phyloP scores from a whole-genome alignment of 2,329 filamentous ascomycete species.

The Colletotrichum spaethianum region DNA sequence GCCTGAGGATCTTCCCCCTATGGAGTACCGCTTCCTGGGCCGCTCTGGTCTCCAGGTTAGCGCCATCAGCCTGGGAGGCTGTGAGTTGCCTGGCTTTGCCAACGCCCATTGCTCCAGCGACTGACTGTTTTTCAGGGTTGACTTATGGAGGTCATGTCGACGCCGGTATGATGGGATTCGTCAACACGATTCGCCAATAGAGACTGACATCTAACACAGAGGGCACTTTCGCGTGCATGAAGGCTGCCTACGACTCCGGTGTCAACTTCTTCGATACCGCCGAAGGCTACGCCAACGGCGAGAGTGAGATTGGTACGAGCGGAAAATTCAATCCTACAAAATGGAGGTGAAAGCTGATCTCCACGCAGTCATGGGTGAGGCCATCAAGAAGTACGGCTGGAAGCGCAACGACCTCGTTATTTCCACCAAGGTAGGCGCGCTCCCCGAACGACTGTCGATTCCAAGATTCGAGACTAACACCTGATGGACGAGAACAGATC shows the following conservation, averaged over 20 bases:
- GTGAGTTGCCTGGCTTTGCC: slow-evolving; percentile 46
- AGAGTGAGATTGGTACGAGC: slow-evolving; percentile 65
- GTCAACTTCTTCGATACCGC: slow-evolving; percentile 77
- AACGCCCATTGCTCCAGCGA: neutral
- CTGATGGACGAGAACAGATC: slow-evolving; percentile 57
- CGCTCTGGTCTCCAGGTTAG: slow-evolving; percentile 82
- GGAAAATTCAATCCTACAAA: accelerated
- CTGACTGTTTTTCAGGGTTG: slow-evolving; percentile 57
- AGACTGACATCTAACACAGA: slow-evolving; percentile 45
- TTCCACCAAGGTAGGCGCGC: slow-evolving; percentile 66
- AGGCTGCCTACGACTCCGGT: slow-evolving; percentile 71
- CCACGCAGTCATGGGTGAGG: slow-evolving; percentile 68
- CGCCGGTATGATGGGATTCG: slow-evolving; percentile 63
- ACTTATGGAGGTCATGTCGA: slow-evolving; percentile 83
- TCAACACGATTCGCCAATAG: neutral
- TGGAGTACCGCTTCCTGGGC: slow-evolving; percentile 81
- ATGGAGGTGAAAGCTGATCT: neutral
- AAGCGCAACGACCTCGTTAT: slow-evolving; percentile 73
- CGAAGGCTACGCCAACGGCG: slow-evolving; percentile 70
- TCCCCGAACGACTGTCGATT: neutral
- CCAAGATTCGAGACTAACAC: neutral
- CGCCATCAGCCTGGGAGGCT: slow-evolving; percentile 78
- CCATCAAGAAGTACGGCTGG: slow-evolving; percentile 73
- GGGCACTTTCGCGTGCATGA: slow-evolving; percentile 71
- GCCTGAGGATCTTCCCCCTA: slow-evolving; percentile 62